These are phyloP conservation scores for Clarkia xantiana DNA, from an alignment of 345 rosid genomes.

Conservation along the genomic window DNA sequence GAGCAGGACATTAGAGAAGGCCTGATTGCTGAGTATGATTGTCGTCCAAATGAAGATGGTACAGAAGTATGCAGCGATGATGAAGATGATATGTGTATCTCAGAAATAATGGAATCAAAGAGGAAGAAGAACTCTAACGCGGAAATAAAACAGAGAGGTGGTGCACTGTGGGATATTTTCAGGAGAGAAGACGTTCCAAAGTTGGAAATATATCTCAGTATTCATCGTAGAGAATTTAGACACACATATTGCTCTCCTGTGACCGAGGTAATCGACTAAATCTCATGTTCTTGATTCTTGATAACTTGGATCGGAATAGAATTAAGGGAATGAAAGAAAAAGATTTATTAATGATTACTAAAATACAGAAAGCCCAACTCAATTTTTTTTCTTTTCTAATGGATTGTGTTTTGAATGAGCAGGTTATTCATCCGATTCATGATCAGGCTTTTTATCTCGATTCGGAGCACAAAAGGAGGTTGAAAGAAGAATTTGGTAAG, in stretches of 20 bases:
- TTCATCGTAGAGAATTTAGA: slow-evolving; percentile 59
- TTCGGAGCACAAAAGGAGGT: slow-evolving; percentile 48
- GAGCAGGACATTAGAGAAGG: slow-evolving; percentile 43
- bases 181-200: slow-evolving; percentile 76
- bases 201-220: slow-evolving; percentile 53
- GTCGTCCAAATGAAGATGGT: neutral
- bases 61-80: neutral
- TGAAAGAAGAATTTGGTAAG: slow-evolving; percentile 75
- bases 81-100: neutral
- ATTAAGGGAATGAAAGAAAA: no score
- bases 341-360: no score
- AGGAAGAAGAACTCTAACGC: slow-evolving; percentile 4
- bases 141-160: slow-evolving; percentile 18
- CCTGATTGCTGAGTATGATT: slow-evolving; percentile 4
- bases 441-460: slow-evolving; percentile 70
- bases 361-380: no score
- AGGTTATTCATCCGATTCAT: slow-evolving; percentile 77
- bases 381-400: neutral
- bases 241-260: slow-evolving; percentile 56
- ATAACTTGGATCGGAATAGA: neutral
- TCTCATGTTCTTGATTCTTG: neutral
- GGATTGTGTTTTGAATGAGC: neutral
- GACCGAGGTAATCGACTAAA: slow-evolving; percentile 28
- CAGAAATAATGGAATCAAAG: neutral
- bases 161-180: slow-evolving; percentile 94